These are phyloP conservation scores for Pyricularia pennisetigena DNA, from an alignment of 2,329 filamentous ascomycete species.

Conservation along the genomic window DNA sequence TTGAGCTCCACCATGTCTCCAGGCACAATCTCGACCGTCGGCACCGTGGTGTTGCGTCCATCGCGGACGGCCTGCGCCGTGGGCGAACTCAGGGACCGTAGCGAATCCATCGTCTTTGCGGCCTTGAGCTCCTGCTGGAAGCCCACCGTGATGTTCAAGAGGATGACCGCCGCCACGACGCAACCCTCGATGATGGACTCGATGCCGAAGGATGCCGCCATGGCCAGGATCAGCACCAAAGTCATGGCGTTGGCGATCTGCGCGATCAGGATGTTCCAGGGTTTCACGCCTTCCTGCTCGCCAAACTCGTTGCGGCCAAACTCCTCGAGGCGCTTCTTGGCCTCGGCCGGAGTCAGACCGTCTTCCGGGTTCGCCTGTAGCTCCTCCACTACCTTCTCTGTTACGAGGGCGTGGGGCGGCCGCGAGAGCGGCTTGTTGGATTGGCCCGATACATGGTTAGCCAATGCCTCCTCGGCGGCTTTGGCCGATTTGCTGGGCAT, in stretches of 20 bases:
- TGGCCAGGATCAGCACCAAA: constrained; percentile 38
- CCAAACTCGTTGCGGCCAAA: constrained; percentile 49
- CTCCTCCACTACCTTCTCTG: constrained; percentile 39
- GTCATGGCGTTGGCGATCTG: constrained; percentile 56
- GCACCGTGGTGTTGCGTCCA: constrained; percentile 34
- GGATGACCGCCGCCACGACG: constrained; percentile 39
- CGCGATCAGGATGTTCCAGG: constrained; percentile 44
- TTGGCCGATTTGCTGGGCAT: neutral
- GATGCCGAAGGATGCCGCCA: constrained; percentile 41
- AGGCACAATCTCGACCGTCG: constrained; percentile 41
- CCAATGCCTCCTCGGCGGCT: neutral
- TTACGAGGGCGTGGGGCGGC: constrained; percentile 53
- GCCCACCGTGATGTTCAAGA: constrained; percentile 41
- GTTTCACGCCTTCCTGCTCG: constrained; percentile 40
- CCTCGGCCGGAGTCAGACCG: constrained; percentile 40
- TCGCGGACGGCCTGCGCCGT: constrained; percentile 38
- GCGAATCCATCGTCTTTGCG: constrained; percentile 42
- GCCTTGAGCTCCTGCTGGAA: constrained; percentile 44
- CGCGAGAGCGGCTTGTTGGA: constrained; percentile 41
- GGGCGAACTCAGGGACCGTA: constrained; percentile 36
- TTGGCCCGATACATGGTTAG: constrained; percentile 27
- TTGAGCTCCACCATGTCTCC: constrained; percentile 48
- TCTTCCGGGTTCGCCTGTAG: constrained; percentile 40
- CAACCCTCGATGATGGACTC: constrained; percentile 43
- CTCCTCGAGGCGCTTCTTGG: constrained; percentile 34